Conservation (phyloP, 441 rosid genomes). For the Manihot esculenta region DNA sequence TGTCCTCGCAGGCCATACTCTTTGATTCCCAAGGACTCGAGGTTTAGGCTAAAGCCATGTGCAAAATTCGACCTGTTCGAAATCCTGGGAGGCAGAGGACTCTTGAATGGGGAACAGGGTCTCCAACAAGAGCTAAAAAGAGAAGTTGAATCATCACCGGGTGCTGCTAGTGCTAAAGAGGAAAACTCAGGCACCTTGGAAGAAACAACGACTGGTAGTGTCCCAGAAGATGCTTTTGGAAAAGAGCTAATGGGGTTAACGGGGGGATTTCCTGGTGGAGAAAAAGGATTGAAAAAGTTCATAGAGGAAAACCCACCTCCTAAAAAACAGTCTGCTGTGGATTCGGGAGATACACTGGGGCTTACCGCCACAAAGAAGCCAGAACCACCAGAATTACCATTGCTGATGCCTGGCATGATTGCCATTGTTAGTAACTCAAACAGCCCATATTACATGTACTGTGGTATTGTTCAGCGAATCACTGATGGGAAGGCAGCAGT, state of each 20-base stretch:
- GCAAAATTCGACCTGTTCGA: constrained; percentile 62
- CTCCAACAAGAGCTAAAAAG: constrained; percentile 52
- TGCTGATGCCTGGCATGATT: constrained; percentile 84
- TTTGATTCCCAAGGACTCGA: constrained; percentile 32
- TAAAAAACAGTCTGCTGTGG: constrained; percentile 28
- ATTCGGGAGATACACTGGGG: constrained; percentile 18
- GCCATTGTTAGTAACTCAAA: constrained; percentile 70
- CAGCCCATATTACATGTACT: constrained; percentile 71
- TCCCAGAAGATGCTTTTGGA: constrained; percentile 64
- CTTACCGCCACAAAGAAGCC: constrained; percentile 48
- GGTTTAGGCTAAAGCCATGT: constrained; percentile 24
- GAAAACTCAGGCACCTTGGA: constrained; percentile 17
- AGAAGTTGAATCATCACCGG: constrained; percentile 25
- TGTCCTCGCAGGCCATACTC: constrained; percentile 32
- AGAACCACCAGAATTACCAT: constrained; percentile 64
- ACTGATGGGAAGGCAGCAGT: constrained; percentile 84
- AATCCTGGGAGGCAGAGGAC: constrained; percentile 82
- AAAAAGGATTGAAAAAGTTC: constrained; percentile 62
- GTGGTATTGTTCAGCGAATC: constrained; percentile 81
- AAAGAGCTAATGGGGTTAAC: constrained; percentile 93
- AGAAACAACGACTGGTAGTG: neutral
- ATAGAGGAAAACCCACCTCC: constrained; percentile 76
- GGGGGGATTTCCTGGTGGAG: constrained; percentile 86
- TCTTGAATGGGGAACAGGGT: constrained; percentile 75
- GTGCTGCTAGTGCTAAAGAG: constrained; percentile 9